phyloP scores from a whole-genome alignment of 75 land plant species.

The Picea glauca region DNA sequence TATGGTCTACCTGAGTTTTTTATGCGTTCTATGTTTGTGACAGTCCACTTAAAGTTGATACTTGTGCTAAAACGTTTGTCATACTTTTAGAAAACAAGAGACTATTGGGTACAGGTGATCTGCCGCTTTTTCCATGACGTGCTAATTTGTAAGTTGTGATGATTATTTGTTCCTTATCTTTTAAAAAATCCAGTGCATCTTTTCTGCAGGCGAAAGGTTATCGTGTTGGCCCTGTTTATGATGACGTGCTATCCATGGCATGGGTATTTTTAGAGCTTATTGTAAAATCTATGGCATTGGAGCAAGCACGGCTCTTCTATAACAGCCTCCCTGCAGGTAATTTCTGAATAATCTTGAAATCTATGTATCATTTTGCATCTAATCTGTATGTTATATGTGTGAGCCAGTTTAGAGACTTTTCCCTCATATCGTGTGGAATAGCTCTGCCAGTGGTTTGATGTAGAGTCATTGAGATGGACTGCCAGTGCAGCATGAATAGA shows the following conservation, averaged over 20 bases:
- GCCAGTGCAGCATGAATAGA: too few relatives aligned
- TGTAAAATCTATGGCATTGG: conserved; percentile 94
- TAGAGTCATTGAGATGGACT: background rate
- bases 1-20: background rate
- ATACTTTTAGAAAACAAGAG: background rate
- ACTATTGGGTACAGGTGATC: background rate
- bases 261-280: conserved; percentile 97
- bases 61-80: background rate
- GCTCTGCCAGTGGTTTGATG: background rate
- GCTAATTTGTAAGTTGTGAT: background rate
- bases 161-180: background rate
- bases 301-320: conserved; percentile 75
- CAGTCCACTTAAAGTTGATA: background rate
- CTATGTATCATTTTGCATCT: background rate
- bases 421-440: background rate
- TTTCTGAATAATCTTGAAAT: background rate
- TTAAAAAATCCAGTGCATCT: background rate
- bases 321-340: conserved; percentile 48
- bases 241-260: conserved; percentile 96
- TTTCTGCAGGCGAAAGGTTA: conserved; percentile 86
- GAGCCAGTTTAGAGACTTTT: background rate
- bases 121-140: background rate
- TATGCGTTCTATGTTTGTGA: background rate
- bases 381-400: background rate
- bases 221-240: conserved; percentile 96